Base-by-base conservation (phyloP, 148 eudicot species). In the Camellia sinensis region DNA sequence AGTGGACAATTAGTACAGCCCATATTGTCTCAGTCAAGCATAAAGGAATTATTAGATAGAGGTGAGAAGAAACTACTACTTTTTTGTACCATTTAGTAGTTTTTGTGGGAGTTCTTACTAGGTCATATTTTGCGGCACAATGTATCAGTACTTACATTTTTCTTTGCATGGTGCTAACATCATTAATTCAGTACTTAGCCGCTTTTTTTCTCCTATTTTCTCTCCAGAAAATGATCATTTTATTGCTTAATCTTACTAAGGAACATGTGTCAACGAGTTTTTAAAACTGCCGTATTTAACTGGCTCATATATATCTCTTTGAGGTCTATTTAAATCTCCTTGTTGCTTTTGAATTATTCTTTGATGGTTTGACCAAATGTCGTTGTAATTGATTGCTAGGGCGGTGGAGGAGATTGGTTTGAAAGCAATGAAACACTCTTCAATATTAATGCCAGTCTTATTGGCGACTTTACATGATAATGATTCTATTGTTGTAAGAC, bases 391-490 rank as follows among this genome's bases (percentile, higher is more conserved):
- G 80, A 8, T 80, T 86, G 72, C 67, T 81, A 95, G 97, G 92
- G 86, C 84, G 74, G 85, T 89, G 77, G 97, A 90, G 67, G 98
- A 89, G 80, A 86, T 88, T 76, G 97, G 91, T 10, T 82, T 89
- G 79, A 91, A 83, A 79, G 71, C 78, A 62, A 63, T 85, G 90
- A 97, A 89, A 62, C 89, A 87, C 82, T 88, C 89, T n/a, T 76
- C 87, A 57, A 64, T 90, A 71, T 71, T 89, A 79, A 84, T 90
- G 85, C 93, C 93, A 66, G 90, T 85, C 59, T 71, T 90, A 44
- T 77, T 92, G 89, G 81, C 87, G 60, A 79, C 82, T 22, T 37
- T 88, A 57, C 92, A 87, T 77, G 99, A 95, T 75, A 71, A 68
- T 19, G 90, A 90, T 75, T 85, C 88, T 53, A 54, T 69, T 73